Evolutionary conservation across 2,329 filamentous ascomycete species (phyloP).

Genomic region (Pseudocercospora musae): DNA sequence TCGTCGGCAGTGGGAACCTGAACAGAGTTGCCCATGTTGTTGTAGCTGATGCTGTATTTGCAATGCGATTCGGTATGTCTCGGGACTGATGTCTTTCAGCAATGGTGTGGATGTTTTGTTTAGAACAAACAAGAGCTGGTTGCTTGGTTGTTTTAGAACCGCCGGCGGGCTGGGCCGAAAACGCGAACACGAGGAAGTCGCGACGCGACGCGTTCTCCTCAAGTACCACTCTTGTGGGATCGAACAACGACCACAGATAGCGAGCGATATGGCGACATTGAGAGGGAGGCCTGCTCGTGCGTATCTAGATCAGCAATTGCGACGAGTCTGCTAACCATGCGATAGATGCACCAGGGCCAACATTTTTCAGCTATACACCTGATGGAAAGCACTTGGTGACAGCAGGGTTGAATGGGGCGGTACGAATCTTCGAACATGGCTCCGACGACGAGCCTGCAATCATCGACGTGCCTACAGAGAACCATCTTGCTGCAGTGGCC

Average conservation of each 20-base stretch:
- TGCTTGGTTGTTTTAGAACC: not conserved
- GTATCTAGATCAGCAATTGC: constrained; percentile 21
- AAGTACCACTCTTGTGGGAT: not conserved
- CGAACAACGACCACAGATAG: not conserved
- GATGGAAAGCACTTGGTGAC: constrained; percentile 85
- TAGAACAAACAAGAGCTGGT: not conserved
- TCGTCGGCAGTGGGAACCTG: constrained; percentile 25
- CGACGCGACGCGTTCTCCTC: constrained; percentile 8
- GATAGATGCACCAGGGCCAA: constrained; percentile 76
- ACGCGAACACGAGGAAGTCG: not conserved
- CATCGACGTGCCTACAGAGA: constrained; percentile 85
- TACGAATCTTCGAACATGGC: constrained; percentile 86
- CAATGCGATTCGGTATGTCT: not conserved
- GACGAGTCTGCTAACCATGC: constrained; percentile 1
- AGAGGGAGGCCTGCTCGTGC: constrained; percentile 60
- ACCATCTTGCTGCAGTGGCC: constrained; percentile 75
- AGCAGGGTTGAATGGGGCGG: constrained; percentile 88
- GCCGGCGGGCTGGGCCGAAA: not conserved
- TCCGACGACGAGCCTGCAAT: constrained; percentile 90
- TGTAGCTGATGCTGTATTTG: not conserved
- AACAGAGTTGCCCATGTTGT: constrained; percentile 30
- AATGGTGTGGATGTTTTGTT: not conserved
- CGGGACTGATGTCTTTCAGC: not conserved
- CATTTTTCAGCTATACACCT: constrained; percentile 84
- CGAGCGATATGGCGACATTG: constrained; percentile 41